Conservation (phyloP, 1,139 yeast species). For the Blastobotrys aristatus region DNA sequence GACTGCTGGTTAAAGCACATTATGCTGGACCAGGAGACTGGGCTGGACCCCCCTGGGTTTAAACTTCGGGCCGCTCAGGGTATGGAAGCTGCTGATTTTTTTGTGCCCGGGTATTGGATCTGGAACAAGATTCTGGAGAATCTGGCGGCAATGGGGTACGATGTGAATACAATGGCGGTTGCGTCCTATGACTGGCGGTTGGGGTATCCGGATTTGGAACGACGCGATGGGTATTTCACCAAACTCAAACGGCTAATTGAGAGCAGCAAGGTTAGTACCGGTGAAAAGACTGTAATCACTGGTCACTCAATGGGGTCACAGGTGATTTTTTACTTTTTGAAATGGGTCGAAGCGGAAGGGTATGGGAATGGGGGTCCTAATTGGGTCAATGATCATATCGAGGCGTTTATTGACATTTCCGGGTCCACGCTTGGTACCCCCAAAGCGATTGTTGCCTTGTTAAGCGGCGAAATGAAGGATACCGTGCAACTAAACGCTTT, state of each 20-base stretch:
- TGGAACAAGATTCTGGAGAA: slow-evolving; percentile 95
- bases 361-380: slow-evolving; percentile 83
- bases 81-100: slow-evolving; percentile 94
- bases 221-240: slow-evolving; percentile 78
- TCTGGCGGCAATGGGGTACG: slow-evolving; percentile 89
- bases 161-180: slow-evolving; percentile 80
- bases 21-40: slow-evolving; percentile 84
- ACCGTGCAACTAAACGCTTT: slow-evolving; percentile 89
- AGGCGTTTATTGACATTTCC: slow-evolving; percentile 75
- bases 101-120: slow-evolving; percentile 96
- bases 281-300: slow-evolving; percentile 69
- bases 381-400: slow-evolving; percentile 86
- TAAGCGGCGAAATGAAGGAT: slow-evolving; percentile 97
- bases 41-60: slow-evolving; percentile 82
- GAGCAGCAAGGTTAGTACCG: slow-evolving; percentile 43
- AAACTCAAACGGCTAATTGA: slow-evolving; percentile 73
- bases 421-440: slow-evolving; percentile 93
- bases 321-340: slow-evolving; percentile 76
- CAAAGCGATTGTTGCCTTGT: slow-evolving; percentile 80
- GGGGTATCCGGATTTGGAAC: slow-evolving; percentile 81
- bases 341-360: slow-evolving; percentile 86
- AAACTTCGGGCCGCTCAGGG: slow-evolving; percentile 90
- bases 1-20: slow-evolving; percentile 90
- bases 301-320: slow-evolving; percentile 99
- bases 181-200: slow-evolving; percentile 97